Evolutionary conservation across 495 filamentous ascomycete genomes (phyloP).

Genomic region (Achaetomiella virescens): DNA sequence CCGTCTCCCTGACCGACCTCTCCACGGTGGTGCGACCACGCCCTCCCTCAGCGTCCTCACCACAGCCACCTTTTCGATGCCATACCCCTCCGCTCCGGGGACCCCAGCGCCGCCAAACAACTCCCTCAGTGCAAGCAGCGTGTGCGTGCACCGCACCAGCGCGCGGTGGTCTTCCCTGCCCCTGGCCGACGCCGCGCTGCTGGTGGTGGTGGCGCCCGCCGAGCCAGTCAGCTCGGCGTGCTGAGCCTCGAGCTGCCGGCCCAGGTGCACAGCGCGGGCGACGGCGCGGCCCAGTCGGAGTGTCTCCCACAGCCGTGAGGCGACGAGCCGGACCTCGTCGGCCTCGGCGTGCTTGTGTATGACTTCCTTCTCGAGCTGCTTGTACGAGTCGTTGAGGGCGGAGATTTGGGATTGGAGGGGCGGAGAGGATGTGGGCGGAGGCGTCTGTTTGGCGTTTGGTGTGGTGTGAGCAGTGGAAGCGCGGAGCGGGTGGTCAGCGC

Average conservation of each 20-base stretch:
- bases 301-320: conserved; percentile 68
- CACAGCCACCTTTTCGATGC: conserved; percentile 63
- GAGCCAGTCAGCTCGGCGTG: conserved; percentile 43
- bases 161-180: conserved; percentile 66
- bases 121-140: conserved; percentile 63
- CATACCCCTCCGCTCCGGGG: conserved; percentile 62
- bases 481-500: conserved; percentile 78
- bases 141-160: conserved; percentile 71
- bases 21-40: conserved; percentile 66
- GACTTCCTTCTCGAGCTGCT: conserved; percentile 76
- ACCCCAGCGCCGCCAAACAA: conserved; percentile 57
- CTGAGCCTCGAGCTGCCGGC: conserved; percentile 81
- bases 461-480: conserved; percentile 71
- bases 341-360: conserved; percentile 74
- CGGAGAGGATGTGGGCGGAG: conserved; percentile 58
- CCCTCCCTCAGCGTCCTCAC: conserved; percentile 60
- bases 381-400: conserved; percentile 74
- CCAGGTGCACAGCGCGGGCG: conserved; percentile 66
- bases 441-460: conserved; percentile 66
- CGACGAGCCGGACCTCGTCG: conserved; percentile 65
- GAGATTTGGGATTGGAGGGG: conserved; percentile 71
- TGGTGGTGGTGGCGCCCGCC: conserved; percentile 27
- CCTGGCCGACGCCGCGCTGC: conserved; percentile 15
- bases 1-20: conserved; percentile 55
- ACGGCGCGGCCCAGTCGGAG: conserved; percentile 73